A percentile compares a stretch with the other conserved stretches of the same genome.
Conservation (phyloP, 768 basidiomycete species). For the Imleria badia region DNA sequence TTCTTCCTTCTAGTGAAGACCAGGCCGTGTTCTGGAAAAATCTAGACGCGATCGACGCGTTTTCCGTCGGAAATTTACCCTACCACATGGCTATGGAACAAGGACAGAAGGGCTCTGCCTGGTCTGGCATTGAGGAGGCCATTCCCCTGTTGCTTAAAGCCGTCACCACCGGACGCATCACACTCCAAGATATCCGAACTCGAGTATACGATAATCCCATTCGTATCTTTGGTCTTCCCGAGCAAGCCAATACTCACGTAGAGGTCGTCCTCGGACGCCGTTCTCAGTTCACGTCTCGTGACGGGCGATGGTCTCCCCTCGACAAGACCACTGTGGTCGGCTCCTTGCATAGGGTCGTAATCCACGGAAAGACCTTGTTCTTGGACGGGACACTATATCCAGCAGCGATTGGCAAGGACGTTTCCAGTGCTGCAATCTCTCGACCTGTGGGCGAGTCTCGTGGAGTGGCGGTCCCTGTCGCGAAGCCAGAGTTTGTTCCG, state of each 20-base stretch:
- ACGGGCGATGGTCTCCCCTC: conserved; percentile 81
- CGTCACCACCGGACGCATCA: conserved; percentile 74
- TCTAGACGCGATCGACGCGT: conserved; percentile 80
- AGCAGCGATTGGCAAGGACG: conserved; percentile 63
- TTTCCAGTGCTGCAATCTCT: conserved; percentile 59
- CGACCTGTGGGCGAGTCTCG: conserved; percentile 38
- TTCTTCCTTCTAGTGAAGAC: conserved; percentile 72
- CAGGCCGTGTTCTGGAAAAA: conserved; percentile 86
- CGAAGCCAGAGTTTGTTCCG: conserved; percentile 29
- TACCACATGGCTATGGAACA: conserved; percentile 69
- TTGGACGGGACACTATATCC: conserved; percentile 77
- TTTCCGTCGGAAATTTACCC: conserved; percentile 86
- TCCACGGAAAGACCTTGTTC: conserved; percentile 86
- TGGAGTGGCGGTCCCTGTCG: conserved; percentile 13
- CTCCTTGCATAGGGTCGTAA: conserved; percentile 84
- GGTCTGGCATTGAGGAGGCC: conserved; percentile 84
- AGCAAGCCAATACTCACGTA: conserved; percentile 82
- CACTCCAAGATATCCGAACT: conserved; percentile 77
- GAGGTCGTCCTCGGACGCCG: conserved; percentile 89
- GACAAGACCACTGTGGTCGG: conserved; percentile 62
- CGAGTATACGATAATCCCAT: conserved; percentile 91
- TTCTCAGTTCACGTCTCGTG: conserved; percentile 50
- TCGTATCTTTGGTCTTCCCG: conserved; percentile 86
- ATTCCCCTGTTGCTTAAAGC: conserved; percentile 87
- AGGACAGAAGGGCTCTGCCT: conserved; percentile 57